Conservation (phyloP, 768 basidiomycete genomes). For the Collybiopsis luxurians region DNA sequence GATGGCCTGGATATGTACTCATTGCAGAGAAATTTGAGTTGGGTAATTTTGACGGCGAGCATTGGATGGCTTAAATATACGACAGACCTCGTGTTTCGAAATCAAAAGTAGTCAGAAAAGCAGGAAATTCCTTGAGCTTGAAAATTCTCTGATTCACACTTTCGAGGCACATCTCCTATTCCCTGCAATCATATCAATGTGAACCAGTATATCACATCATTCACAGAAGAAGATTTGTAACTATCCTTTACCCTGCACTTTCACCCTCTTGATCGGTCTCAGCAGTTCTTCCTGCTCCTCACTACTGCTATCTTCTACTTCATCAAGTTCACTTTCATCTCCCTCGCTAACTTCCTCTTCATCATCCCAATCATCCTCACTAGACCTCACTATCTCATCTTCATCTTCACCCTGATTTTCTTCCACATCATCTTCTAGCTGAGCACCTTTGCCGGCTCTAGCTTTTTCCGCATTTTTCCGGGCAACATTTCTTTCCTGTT, state of each 20-base stretch:
- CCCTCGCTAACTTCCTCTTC: conserved; percentile 26
- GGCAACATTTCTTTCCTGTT: conserved; percentile 89
- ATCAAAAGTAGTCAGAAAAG: too few relatives aligned
- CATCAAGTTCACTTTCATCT: conserved; percentile 45
- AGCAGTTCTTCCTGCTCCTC: conserved; percentile 43
- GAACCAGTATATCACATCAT: too few relatives aligned
- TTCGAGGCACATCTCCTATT: too few relatives aligned
- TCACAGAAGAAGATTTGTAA: too few relatives aligned
- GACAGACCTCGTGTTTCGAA: too few relatives aligned
- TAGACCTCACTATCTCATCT: too few relatives aligned
- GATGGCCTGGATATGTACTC: neutral
- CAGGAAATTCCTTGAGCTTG: too few relatives aligned
- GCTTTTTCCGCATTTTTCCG: conserved; percentile 61
- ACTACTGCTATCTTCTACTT: conserved; percentile 56
- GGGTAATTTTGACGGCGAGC: too few relatives aligned
- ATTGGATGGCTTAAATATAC: too few relatives aligned
- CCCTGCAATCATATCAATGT: too few relatives aligned
- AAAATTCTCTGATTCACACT: neutral
- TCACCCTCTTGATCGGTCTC: conserved; percentile 55
- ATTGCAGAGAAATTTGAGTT: too few relatives aligned
- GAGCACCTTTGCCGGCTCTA: conserved; percentile 20
- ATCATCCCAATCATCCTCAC: conserved; percentile 25
- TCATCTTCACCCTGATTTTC: conserved; percentile 38
- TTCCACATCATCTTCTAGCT: conserved; percentile 27
- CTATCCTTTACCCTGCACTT: conserved; percentile 46